phyloP scores from a whole-genome alignment of 1,284 basidiomycete species.

The Hemileia vastatrix region DNA sequence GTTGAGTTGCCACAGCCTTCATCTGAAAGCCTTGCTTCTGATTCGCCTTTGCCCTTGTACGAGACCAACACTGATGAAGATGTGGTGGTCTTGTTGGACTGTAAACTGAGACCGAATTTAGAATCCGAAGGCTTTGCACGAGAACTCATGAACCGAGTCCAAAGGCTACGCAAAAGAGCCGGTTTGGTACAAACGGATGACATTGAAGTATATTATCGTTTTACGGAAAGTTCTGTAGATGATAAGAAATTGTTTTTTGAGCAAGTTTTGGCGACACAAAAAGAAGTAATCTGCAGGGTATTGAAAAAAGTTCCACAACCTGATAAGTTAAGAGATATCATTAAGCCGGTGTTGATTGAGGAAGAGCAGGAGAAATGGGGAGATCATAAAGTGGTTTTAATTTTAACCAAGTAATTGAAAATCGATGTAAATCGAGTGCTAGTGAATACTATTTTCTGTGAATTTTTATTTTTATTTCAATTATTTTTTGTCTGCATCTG shows the following conservation, averaged over 20 bases:
- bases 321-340: slow-evolving; percentile 46
- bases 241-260: slow-evolving; percentile 51
- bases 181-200: slow-evolving; percentile 91
- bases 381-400: slow-evolving; percentile 25
- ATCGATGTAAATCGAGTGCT: too few species aligned
- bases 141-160: slow-evolving; percentile 85
- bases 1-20: slow-evolving; percentile 76
- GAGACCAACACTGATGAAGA: slow-evolving; percentile 87
- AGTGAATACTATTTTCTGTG: too few species aligned
- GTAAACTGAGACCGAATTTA: slow-evolving; percentile 74
- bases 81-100: slow-evolving; percentile 84
- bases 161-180: slow-evolving; percentile 91
- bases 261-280: slow-evolving; percentile 60
- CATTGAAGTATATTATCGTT: slow-evolving; percentile 76
- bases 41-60: slow-evolving; percentile 48
- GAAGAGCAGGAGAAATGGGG: slow-evolving; percentile 25
- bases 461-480: too few species aligned
- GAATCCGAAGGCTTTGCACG: slow-evolving; percentile 78
- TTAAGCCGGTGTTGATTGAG: slow-evolving; percentile 49
- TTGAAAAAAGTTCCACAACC: slow-evolving; percentile 60
- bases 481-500: too few species aligned
- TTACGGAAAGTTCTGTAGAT: slow-evolving; percentile 60
- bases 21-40: slow-evolving; percentile 50
- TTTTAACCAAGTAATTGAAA: too few species aligned
- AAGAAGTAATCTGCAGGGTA: slow-evolving; percentile 65